These are phyloP conservation scores for Pelargonium nanum DNA, from an alignment of 345 rosid species.

Conservation along the genomic window DNA sequence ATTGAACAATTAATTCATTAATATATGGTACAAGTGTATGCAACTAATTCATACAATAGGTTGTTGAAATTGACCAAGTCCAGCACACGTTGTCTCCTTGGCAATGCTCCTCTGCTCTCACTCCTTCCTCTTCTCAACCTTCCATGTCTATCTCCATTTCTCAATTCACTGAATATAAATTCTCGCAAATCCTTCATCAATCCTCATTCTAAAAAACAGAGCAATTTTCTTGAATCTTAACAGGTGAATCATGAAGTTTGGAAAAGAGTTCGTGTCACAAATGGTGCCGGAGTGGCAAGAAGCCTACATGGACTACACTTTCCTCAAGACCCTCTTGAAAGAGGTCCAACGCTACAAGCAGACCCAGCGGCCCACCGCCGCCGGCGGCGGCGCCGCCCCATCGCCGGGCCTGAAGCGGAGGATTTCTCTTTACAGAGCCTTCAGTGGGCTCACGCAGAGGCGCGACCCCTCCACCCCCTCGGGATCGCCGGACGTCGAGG, in stretches of 20 bases:
- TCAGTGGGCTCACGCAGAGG: not conserved
- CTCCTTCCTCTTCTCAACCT: too few relatives aligned
- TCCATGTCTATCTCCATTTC: too few relatives aligned
- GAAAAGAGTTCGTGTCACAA: conserved; percentile 1
- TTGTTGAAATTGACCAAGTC: too few relatives aligned
- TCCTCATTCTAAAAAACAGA: too few relatives aligned
- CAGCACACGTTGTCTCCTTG: too few relatives aligned
- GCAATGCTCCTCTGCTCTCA: too few relatives aligned
- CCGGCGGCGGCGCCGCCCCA: not conserved
- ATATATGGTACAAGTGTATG: too few relatives aligned
- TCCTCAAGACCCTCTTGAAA: not conserved
- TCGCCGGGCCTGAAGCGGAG: not conserved
- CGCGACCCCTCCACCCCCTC: not conserved
- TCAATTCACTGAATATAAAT: too few relatives aligned
- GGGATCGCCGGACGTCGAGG: not conserved
- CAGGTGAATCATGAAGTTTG: conserved; percentile 13
- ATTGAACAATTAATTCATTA: too few relatives aligned
- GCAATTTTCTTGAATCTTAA: not conserved
- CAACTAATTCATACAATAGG: too few relatives aligned
- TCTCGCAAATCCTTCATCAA: too few relatives aligned
- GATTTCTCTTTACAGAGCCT: not conserved
- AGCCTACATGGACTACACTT: not conserved
- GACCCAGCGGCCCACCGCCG: not conserved
- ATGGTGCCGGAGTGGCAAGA: not conserved
- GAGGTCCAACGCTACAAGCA: not conserved